These are phyloP conservation scores for Eucalyptus sp. DNA, from an alignment of 345 rosid genomes.

Conservation along the genomic window DNA sequence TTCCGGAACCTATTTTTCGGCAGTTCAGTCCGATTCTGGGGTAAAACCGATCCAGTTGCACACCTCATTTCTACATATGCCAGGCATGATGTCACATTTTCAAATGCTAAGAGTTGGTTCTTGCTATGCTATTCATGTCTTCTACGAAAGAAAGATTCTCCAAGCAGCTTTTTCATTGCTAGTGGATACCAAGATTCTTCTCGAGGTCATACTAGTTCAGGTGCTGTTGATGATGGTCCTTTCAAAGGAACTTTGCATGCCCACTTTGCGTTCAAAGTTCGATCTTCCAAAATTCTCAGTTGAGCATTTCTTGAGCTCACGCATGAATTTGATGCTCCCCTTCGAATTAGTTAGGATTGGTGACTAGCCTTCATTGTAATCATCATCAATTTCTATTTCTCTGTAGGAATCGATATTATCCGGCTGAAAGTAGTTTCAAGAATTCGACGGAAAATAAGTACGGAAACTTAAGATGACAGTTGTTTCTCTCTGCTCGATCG, in stretches of 20 bases:
- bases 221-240: neutral
- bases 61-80: neutral
- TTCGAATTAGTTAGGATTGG: neutral
- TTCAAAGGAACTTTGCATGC: neutral
- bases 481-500: neutral
- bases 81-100: neutral
- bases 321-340: neutral
- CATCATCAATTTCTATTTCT: neutral
- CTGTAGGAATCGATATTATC: neutral
- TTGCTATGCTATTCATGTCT: neutral
- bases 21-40: accelerated
- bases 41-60: neutral
- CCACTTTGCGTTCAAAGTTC: neutral
- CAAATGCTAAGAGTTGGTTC: neutral
- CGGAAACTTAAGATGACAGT: neutral
- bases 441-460: neutral
- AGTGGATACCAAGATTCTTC: neutral
- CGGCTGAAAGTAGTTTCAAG: neutral
- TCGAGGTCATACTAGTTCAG: neutral
- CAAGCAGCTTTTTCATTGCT: neutral
- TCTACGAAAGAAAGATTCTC: neutral
- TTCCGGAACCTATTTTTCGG: too few relatives aligned
- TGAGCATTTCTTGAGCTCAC: neutral
- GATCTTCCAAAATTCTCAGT: neutral
- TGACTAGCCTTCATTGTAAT: neutral